These are phyloP conservation scores for Penicillium nordicum DNA, from an alignment of 2,329 filamentous ascomycete species.

Conservation along the genomic window DNA sequence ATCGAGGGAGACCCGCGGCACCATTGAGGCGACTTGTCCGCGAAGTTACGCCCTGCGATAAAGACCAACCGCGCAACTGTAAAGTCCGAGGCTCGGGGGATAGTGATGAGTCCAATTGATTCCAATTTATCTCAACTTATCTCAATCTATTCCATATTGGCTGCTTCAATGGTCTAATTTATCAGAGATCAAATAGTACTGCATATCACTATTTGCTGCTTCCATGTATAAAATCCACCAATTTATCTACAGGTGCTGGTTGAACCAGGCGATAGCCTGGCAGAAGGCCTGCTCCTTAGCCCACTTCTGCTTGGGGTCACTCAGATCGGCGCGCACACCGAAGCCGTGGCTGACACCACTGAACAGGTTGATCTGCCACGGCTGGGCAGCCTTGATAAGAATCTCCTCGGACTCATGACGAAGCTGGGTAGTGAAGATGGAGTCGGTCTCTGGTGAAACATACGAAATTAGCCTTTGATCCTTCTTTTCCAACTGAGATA, in stretches of 20 bases:
- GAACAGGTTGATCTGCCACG: slow-evolving; percentile 76
- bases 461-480: slow-evolving; percentile 1
- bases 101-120: neutral
- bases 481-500: neutral
- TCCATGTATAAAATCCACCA: neutral
- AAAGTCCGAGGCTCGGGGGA: neutral
- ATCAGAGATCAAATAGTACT: neutral
- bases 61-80: slow-evolving; percentile 4
- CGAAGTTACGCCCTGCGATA: neutral
- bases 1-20: neutral
- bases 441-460: slow-evolving; percentile 54
- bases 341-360: slow-evolving; percentile 72
- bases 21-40: slow-evolving; percentile 4
- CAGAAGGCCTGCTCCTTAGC: slow-evolving; percentile 78
- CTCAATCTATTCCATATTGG: neutral
- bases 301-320: slow-evolving; percentile 57
- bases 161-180: neutral
- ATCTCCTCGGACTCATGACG: slow-evolving; percentile 64
- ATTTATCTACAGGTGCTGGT: slow-evolving; percentile 52
- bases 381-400: slow-evolving; percentile 53
- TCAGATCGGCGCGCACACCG: slow-evolving; percentile 63
- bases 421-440: slow-evolving; percentile 62
- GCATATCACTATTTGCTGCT: neutral
- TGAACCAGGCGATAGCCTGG: slow-evolving; percentile 76
- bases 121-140: neutral